Base-by-base conservation (phyloP, 2,329 filamentous ascomycete genomes). In the Colletotrichum cereale region DNA sequence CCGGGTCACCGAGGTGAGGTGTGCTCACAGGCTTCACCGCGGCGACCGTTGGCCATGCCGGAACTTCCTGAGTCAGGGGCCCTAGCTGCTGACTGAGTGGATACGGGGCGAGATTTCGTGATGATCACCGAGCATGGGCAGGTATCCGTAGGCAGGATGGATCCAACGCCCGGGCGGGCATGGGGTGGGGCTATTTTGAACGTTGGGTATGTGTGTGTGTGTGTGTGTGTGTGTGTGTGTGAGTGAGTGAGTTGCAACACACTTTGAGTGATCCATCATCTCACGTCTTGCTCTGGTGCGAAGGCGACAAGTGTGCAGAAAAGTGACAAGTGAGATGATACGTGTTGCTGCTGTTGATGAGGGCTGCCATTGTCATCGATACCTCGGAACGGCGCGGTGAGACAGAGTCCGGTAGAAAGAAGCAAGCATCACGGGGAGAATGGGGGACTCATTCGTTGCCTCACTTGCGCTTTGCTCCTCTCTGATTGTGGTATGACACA, bases 91-190 rank as follows among this genome's bases (percentile, higher is more conserved):
- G 61, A 52, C 36, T 31, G 62, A 52, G 60, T 58, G 66, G 66
- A 40, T 34, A 55, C 53, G 53, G 53, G 31, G 62, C 60, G 48
- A 47, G 48, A 63, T 63, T 63, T 40, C 62, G 56, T 50, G 56
- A 70, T 70, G 67, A 70, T 67, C 60, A 42, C 24, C 62, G 58
- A 64, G 34, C 66, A 67, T 42, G 58, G 52, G 16, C 36, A 26
- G 36, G 57, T 36, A n/a, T n/a, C n/a, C n/a, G n/a, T n/a, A n/a
- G n/a, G n/a, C n/a, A n/a, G 36, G 36, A 16, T 40, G 38, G 38
- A 40, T 61, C 57, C 55, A 62, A 55, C 47, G 62, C 36, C n/a
- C n/a, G n/a, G 40, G 40, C 6, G 40, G 40, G 40, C 18, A 42
- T 42, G 60, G 60, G 16, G 66, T 57, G 60, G 66, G 60, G 44